Base-by-base conservation (phyloP, 2,329 filamentous ascomycete genomes). In the Fusarium papillatum region DNA sequence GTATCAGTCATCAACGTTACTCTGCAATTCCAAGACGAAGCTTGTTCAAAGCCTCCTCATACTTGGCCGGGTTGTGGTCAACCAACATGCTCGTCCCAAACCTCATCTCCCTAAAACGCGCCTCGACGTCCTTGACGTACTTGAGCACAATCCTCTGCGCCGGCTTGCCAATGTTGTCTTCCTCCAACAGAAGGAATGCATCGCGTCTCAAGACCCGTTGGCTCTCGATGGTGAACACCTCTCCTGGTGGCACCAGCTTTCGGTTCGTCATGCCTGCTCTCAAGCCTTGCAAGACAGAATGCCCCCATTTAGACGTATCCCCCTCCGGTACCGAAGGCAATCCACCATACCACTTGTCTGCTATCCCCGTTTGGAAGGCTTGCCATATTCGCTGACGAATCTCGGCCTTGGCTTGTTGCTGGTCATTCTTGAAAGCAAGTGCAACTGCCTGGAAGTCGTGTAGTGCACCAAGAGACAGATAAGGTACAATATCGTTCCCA, bases 381-480 rank as follows among this genome's bases (percentile, higher is more conserved):
- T 90, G 87, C 90, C 93, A 94, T 50, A 95, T 89, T 2, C 93
- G 88, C 24, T 89, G 88, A 41, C 91, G 89, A 19, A 95, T 89
- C 78, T 95, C 92, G 0, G 89, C 88, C 77, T 93, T 93, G 7
- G 92, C 92, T 24, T 91, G 90, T 39, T 89, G 89, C 70, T 92
- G 90, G 81, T 95, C 94, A 16, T 89, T 90, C 83, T 95, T 95
- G 84, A 95, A 94, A 1, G 93, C 92, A 0, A 95, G 83, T 1
- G 94, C 92, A 1, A 94, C 88, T 1, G 92, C 91, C 81, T 95
- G 94, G 69, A 95, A 90, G 81, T 96, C 94, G 77, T 95, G 93
- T 4, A 96, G 84, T 1, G 94, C 88, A 4, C 94, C 94, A 0
- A 95, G 87, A 0, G 93, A 95, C 7, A 96, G 88, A 65, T 90